phyloP scores from a whole-genome alignment of 2,329 filamentous ascomycete species.

The Ceratocystis alfenasii region DNA sequence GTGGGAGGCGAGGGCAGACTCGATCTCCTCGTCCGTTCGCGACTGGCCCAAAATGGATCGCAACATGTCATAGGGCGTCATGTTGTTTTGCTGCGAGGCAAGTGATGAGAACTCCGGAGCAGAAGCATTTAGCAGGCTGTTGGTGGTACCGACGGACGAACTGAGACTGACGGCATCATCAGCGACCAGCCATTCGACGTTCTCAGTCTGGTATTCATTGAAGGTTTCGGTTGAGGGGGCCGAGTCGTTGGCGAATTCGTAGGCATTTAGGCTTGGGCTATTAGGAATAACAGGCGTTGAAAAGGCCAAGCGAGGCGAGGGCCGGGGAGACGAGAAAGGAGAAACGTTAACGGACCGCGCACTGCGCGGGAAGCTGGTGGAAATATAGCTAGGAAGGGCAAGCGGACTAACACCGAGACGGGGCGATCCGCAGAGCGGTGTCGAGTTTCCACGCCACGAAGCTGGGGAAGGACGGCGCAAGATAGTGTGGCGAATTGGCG shows the following conservation, averaged over 20 bases:
- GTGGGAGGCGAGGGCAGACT: constrained; percentile 75
- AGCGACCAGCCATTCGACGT: constrained; percentile 93
- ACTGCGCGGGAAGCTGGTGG: constrained; percentile 62
- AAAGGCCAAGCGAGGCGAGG: constrained; percentile 80
- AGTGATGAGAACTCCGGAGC: constrained; percentile 61
- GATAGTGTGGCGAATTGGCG: constrained; percentile 76
- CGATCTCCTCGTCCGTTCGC: constrained; percentile 86
- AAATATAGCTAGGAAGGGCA: constrained; percentile 70
- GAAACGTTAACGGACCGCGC: constrained; percentile 70
- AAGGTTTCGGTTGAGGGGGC: constrained; percentile 74
- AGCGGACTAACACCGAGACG: constrained; percentile 71
- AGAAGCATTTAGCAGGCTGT: constrained; percentile 63
- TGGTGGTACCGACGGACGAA: constrained; percentile 55
- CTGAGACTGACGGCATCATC: constrained; percentile 71
- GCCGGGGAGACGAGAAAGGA: constrained; percentile 85
- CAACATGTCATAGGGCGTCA: constrained; percentile 97
- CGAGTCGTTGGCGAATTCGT: constrained; percentile 78
- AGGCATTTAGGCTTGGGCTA: constrained; percentile 85
- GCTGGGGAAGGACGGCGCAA: constrained; percentile 85
- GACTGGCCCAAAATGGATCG: constrained; percentile 85
- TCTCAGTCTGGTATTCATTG: constrained; percentile 83
- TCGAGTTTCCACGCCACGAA: constrained; percentile 77
- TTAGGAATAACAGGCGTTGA: constrained; percentile 85
- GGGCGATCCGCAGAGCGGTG: constrained; percentile 72
- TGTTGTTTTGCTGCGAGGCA: constrained; percentile 61